Conservation (phyloP, 108 stramenopile species). For the Fragilaria crotonensis region DNA sequence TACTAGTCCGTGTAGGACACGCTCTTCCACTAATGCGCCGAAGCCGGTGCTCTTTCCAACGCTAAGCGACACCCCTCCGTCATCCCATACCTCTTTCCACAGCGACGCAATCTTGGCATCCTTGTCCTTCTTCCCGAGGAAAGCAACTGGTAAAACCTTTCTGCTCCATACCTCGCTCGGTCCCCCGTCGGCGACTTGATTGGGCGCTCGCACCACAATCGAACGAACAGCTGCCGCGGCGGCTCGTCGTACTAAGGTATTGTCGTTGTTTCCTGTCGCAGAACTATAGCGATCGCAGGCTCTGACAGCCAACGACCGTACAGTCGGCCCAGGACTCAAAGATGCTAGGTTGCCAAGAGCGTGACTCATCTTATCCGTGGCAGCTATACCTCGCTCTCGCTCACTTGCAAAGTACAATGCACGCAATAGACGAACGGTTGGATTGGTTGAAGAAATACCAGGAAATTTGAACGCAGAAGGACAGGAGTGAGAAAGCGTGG, state of each 20-base stretch:
- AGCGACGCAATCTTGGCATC: constrained; percentile 50
- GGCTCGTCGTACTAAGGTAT: constrained; percentile 55
- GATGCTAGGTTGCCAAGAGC: constrained; percentile 60
- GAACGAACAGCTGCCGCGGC: constrained; percentile 66
- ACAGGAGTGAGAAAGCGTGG: constrained; percentile 51
- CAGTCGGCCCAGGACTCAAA: constrained; percentile 58
- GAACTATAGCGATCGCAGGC: constrained; percentile 65
- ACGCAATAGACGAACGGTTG: constrained; percentile 67
- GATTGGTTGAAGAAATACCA: constrained; percentile 45
- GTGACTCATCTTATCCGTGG: constrained; percentile 51
- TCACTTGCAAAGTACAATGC: constrained; percentile 75
- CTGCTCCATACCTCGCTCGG: constrained; percentile 61
- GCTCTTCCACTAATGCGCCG: constrained; percentile 57
- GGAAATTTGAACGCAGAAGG: constrained; percentile 60
- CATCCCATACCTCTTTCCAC: constrained; percentile 85
- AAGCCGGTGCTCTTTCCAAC: constrained; percentile 21
- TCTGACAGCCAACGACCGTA: constrained; percentile 56
- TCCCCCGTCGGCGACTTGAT: constrained; percentile 70
- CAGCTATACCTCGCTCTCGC: constrained; percentile 57
- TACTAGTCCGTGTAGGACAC: constrained; percentile 41
- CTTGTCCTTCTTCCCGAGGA: constrained; percentile 62
- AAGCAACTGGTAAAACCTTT: constrained; percentile 62
- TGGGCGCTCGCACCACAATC: constrained; percentile 64
- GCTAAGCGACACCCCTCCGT: constrained; percentile 48
- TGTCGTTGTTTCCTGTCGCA: constrained; percentile 66